These are phyloP conservation scores for Tylopilus cervinicoccineus DNA, from an alignment of 768 basidiomycete genomes.

Conservation along the genomic window DNA sequence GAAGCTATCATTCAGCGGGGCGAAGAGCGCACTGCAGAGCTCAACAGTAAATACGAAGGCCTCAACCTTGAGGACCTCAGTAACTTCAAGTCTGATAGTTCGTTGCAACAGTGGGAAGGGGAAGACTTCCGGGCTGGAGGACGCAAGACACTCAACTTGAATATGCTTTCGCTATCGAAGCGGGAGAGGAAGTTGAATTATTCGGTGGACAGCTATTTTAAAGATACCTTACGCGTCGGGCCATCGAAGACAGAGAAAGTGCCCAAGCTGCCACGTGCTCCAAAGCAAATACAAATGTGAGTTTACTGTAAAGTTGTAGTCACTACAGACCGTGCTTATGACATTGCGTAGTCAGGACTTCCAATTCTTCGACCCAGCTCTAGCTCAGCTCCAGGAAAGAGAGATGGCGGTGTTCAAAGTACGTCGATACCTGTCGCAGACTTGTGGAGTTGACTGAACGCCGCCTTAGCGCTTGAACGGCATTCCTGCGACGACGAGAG, in stretches of 20 bases:
- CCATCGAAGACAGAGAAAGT: slow-evolving; percentile 78
- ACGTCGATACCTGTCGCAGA: background rate
- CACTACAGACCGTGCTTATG: background rate
- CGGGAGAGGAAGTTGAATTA: slow-evolving; percentile 93
- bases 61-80: slow-evolving; percentile 92
- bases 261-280: slow-evolving; percentile 78
- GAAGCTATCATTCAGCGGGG: slow-evolving; percentile 90
- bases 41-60: slow-evolving; percentile 89
- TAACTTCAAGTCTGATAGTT: slow-evolving; percentile 94
- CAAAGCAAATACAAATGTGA: slow-evolving; percentile 82
- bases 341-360: slow-evolving; percentile 71
- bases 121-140: slow-evolving; percentile 84
- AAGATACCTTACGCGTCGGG: slow-evolving; percentile 80
- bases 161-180: slow-evolving; percentile 84
- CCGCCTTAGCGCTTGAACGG: slow-evolving; percentile 56
- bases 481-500: slow-evolving; percentile 60
- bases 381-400: slow-evolving; percentile 80
- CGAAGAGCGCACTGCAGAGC: slow-evolving; percentile 82
- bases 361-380: slow-evolving; percentile 88
- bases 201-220: slow-evolving; percentile 93
- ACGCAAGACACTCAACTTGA: slow-evolving; percentile 69
- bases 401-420: slow-evolving; percentile 83
- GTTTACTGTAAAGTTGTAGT: slow-evolving; percentile 25
- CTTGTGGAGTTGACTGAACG: background rate
- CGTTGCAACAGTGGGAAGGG: slow-evolving; percentile 92